Base-by-base conservation (phyloP, 148 eudicot genomes). In the Rhododendron henanense region DNA sequence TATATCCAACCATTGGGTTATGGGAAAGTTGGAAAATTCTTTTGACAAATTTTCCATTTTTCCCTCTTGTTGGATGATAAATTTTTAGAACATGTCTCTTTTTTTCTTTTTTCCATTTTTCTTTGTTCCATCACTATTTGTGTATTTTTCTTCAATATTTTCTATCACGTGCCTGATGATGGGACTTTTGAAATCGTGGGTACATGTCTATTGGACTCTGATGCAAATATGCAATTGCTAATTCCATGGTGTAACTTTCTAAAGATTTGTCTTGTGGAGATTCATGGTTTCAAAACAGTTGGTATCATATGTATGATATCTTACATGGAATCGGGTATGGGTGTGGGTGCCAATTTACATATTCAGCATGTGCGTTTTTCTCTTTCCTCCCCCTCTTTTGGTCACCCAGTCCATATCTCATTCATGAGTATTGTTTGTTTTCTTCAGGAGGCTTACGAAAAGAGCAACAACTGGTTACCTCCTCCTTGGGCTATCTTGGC, bases 401-500 rank as follows among this genome's bases (percentile, higher is more conserved):
- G 15, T 69, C n/a, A 28, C 39, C 39, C 76, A n/a, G 1, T 71
- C 33, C 75, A n/a, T 44, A 44, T 50, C 65, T 84, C 31, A 71
- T 67, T 33, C 31, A 28, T 23, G 11, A 9, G 25, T 50, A 23
- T n/a, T 75, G 67, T 51, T 74, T 47, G 41, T 84, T 74, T 74
- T 73, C 21, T 85, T 47, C 89, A 90, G 92, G 90, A 91, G 87
- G 89, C 93, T 15, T 77, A 91, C 89, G 90, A 82, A 83, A 88
- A 81, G 82, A 79, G 84, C 75, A 91, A 87, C 84, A 88, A 87
- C 69, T 90, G 93, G 92, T 67, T 91, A 53, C 93, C 93, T 67
- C 91, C 93, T 81, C 82, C 90, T 16, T 91, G 92, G 93, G 91
- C 90, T 69, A 91, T 91, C 39, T 4, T 88, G 35, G 93, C 93